Base-by-base conservation (phyloP, 164 flowering plant genomes). In the Echeveria elegans region DNA sequence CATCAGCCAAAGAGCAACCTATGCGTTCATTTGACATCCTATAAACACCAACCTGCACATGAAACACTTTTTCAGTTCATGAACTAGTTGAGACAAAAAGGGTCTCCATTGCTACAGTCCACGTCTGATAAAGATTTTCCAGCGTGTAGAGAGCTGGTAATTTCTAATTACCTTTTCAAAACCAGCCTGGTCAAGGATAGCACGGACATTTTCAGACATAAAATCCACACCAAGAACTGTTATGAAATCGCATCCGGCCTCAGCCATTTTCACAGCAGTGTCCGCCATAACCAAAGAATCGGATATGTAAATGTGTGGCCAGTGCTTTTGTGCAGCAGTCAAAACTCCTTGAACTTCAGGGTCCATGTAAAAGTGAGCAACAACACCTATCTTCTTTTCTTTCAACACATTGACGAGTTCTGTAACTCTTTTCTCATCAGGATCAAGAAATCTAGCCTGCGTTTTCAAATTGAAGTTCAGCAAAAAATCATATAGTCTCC, bases 171-270 rank as follows among this genome's bases (percentile, higher is more conserved):
- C 99, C 91, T 88, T 73, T 48, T 69, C 76, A 76, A 81, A 91
- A 24, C 96, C 99, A 72, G 96, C 96, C 76, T 89, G 96, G 76
- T 94, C 97, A 69, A 94, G 96, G 63, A 94, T 94, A 24, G 97
- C 96, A 34, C 94, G 96, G n/a, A 94, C 97, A 80, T 92, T 94
- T 80, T 92, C 99, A 36, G 99, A 88, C 99, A 94, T 91, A 70
- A 94, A 94, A 78, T 91, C 99, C 21, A 94, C 97, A 71, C 99
- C 96, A 34, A 92, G 81, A 71, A 94, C 99, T 26, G 96, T 73
- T 40, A 91, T 85, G 67, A 76, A 85, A 68, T 86, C 63, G 71
- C 99, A 89, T 68, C 99, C 97, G 72, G 74, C 89, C 80, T 88
- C 75, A 15, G 97, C 96, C 97, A 94, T 94, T 74, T 83, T 88